Percentiles rank a stretch among this genome's conserved stretches.
These are phyloP conservation scores for Plantago coronopus DNA, from an alignment of 305 asterid genomes.

Conservation along the genomic window DNA sequence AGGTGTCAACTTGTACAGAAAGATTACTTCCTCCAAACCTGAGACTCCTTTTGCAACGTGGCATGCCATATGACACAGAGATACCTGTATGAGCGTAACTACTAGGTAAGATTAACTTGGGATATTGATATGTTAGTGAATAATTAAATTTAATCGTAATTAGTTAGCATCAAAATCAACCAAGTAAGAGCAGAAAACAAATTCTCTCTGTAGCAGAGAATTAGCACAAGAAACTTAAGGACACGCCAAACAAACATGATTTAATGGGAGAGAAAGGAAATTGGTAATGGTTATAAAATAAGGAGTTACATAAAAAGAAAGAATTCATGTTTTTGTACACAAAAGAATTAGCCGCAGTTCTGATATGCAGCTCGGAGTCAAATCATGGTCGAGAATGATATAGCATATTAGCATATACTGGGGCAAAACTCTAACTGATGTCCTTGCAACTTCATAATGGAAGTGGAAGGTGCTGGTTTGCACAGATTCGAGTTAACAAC, in stretches of 20 bases:
- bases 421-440: not conserved
- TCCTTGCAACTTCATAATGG: not conserved
- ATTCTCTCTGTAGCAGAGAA: no score
- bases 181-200: not conserved
- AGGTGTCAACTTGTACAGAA: constrained; percentile 77
- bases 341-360: not conserved
- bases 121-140: not conserved
- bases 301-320: no score
- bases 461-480: not conserved
- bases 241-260: no score
- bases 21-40: constrained; percentile 84
- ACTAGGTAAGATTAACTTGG: constrained; percentile 2
- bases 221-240: not conserved
- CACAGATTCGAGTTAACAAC: not conserved
- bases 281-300: no score
- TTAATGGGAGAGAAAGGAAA: no score
- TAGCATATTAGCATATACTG: no score
- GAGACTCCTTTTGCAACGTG: constrained; percentile 62
- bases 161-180: not conserved
- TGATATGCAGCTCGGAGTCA: not conserved
- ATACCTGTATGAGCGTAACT: constrained; percentile 46
- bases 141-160: not conserved
- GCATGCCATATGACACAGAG: constrained; percentile 95
- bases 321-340: no score
- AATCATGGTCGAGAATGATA: not conserved